Evolutionary conservation across 2,329 filamentous ascomycete species (phyloP), one percentile per base, ranked within the genome.

Genomic region (Didymellaceae sp.): DNA sequence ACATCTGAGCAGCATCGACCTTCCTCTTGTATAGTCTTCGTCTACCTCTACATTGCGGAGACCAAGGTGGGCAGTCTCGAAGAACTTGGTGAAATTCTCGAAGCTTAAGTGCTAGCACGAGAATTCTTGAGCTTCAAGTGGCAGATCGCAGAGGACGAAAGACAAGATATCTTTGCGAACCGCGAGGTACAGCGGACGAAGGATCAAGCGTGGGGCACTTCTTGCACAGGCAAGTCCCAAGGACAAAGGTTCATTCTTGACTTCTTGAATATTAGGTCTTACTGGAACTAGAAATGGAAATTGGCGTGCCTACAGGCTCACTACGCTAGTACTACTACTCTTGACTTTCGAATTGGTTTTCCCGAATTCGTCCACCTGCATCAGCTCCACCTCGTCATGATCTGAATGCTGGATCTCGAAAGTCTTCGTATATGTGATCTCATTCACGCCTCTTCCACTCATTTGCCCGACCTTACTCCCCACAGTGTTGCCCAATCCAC

Each of bases 21-120:
- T 62, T 80, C 10, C 64, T n/a, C n/a, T n/a, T 75, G 86, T 37
- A 61, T 83, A 0, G 52, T 84, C 0, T 73, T 90, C 30, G 86
- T 79, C 20, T 75, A 85, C 16, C 78, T 84, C 65, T 85, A 85
- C 71, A 81, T 87, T 58, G 84, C 82, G 0, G 82, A 82, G 58
- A 64, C 65, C 18, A 64, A 67, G 16, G 59, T 54, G 13, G 42
- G 62, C 10, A 59, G 57, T 5, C 33, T 68, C 1, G 66, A 69
- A 39, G 65, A 69, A 39, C 44, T 68, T 0, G 66, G 67, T 42
- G 63, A 68, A 42, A 59, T 67, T 13, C 69, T 70, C 25, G 60
- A 64, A 26, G 59, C 57, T 2, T 52, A 55, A 4, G 46, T 63
- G n/a, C 18, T 52, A 1, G 65, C 65, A 21, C 31, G 61, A 8